phyloP scores from a whole-genome alignment of 306 rosid species.

The Pyrus betulifolia region DNA sequence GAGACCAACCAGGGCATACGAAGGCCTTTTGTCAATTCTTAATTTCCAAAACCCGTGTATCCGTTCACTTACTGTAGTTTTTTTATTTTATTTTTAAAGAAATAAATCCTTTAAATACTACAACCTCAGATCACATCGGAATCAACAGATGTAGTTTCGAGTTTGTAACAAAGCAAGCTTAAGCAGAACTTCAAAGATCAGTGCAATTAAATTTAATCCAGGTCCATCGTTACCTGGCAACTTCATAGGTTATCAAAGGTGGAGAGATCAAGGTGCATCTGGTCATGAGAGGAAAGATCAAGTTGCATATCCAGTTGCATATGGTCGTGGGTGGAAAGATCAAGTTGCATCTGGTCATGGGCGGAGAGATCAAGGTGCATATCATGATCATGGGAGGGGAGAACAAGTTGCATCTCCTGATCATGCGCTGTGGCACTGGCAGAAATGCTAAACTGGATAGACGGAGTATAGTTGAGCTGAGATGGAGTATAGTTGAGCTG shows the following conservation, averaged over 20 bases:
- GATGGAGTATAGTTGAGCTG: conserved; percentile 67
- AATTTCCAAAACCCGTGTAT: neutral
- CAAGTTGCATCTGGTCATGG: conserved; percentile 70
- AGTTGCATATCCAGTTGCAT: conserved; percentile 87
- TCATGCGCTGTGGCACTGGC: conserved; percentile 52
- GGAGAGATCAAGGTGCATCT: conserved; percentile 17
- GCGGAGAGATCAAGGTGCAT: conserved; percentile 42
- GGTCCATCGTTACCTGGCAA: conserved; percentile 28
- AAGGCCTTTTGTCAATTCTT: neutral
- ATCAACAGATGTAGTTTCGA: neutral
- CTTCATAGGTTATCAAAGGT: conserved; percentile 53
- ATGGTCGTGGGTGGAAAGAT: conserved; percentile 54
- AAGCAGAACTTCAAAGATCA: neutral
- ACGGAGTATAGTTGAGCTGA: conserved; percentile 65
- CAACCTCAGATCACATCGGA: neutral
- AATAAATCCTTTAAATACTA: neutral
- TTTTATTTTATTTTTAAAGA: neutral
- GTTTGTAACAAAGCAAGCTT: conserved; percentile 8
- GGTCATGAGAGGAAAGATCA: conserved; percentile 47
- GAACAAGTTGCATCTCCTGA: conserved; percentile 70
- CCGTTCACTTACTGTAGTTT: neutral
- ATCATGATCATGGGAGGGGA: conserved; percentile 33
- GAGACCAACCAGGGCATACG: neutral
- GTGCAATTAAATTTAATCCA: neutral
- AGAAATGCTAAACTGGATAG: conserved; percentile 59